Evolutionary conservation across 257 asterid genomes (phyloP), one percentile per base, ranked within the genome.

Genomic region (Forsythia suspensa): DNA sequence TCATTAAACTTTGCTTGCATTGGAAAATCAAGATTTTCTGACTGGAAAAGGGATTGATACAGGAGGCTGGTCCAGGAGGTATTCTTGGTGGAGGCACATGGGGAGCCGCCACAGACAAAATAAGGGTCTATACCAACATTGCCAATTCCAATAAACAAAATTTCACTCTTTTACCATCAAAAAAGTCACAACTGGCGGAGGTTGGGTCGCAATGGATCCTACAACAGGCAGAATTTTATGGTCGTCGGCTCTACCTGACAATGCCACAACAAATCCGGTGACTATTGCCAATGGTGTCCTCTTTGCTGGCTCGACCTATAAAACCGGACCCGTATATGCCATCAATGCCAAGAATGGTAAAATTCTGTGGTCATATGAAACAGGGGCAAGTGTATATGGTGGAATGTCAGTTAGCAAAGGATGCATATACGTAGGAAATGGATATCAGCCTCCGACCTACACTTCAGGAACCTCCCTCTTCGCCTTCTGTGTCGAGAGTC

Each of bases 41-140:
- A 29, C 34, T 29, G 34, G 34, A 29, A 29, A 29, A 29, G 34
- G 34, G 34, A 72, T 40, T 43, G 48, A 6, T 76, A 74, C 8
- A 87, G 91, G 90, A 87, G 76, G 91, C 89, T 36, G 91, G 91
- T 8, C 89, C 89, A 0, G 87, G 91, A 70, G 85, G 91, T 9
- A 0, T 8, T 0, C 20, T n/a, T 0, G 91, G 91, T 13, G 91
- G 93, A n/a, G 91, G 89, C 0, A 86, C 16, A 5, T 86, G 91
- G 88, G 91, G 93, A 5, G 88, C 92, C 34, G 89, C 90, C 20
- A 86, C 89, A 20, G 89, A 90, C 16, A 70, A 52, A 4, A 75
- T 40, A 66, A 82, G 86, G 39, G 83, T 88, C n/a, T 90, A 90
- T 40, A 90, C 89, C 7, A 85, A 81, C 84, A 88, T 90, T 24